Evolutionary conservation across 2,329 filamentous ascomycete species (phyloP), one percentile per base, ranked within the genome.

Genomic region (Iodosphaeria phyllophila): DNA sequence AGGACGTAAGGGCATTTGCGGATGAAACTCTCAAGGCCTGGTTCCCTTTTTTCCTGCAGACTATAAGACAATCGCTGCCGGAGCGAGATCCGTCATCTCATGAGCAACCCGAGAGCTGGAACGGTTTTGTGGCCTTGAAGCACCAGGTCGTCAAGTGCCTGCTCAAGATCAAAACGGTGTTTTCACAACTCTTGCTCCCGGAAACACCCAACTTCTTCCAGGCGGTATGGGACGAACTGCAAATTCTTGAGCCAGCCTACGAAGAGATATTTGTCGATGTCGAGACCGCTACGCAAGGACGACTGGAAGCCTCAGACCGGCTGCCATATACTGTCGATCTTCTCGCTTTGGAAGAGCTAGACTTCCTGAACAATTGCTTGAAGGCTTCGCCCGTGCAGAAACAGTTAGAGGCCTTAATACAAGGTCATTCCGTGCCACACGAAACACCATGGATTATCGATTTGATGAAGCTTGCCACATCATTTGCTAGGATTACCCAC

Each of bases 271-370:
- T 91, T 49, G 79, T 95, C 36, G 64, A 77, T 27, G 73, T 79
- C 34, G 80, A 86, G 6, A 17, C 13, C 37, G 69, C 76, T 22
- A n/a, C n/a, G n/a, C 84, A 95, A 50, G 80, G 83, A 27, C 72
- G 86, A 18, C 53, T 95, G 17, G 84, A 92, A 47, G 84, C 93
- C 46, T 69, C 77, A 4, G 86, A 98, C 44, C 74, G 74, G 20
- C 60, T 98, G n/a, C 83, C 86, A 0, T 93, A 92, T 49, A 92
- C 84, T 2, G 60, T 98, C 13, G 89, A 98, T 49, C 89, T 92
- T 42, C 63, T 98, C 25, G 72, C 95, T 4, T 57, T 95, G 6
- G 89, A 98, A 47, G 84, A 95, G 47, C 60, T 98, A 13, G 89
- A 98, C 49, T 84, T 95, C 42, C 67, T 98, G 44, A 89, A 92